phyloP scores from a whole-genome alignment of 306 rosid genomes.

The Begonia loranthoides region DNA sequence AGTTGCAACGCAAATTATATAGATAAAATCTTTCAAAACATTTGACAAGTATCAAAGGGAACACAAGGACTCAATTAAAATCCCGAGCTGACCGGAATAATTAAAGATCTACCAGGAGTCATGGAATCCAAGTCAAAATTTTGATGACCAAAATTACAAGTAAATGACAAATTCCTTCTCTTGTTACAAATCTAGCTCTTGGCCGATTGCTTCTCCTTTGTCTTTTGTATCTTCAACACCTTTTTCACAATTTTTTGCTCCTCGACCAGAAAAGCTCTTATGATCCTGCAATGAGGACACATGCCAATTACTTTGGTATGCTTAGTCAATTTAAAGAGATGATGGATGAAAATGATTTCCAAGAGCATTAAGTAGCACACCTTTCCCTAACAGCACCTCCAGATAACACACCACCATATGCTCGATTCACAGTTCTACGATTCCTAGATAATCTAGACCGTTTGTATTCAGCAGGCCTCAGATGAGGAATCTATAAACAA shows the following conservation, averaged over 20 bases:
- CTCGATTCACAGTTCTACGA: constrained; percentile 69
- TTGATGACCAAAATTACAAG: too few relatives aligned
- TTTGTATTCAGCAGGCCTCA: constrained; percentile 82
- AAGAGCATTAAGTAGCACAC: constrained; percentile 15
- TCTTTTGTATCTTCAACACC: not conserved
- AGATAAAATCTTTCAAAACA: too few relatives aligned
- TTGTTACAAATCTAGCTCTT: not conserved
- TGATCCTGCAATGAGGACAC: not conserved
- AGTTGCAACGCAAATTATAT: too few relatives aligned
- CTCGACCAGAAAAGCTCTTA: not conserved
- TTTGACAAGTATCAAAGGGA: too few relatives aligned
- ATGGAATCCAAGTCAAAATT: too few relatives aligned
- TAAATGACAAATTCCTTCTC: too few relatives aligned
- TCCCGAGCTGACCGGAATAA: too few relatives aligned
- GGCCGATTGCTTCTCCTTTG: not conserved
- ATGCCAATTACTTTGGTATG: too few relatives aligned
- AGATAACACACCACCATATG: constrained; percentile 75
- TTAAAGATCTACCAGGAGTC: too few relatives aligned
- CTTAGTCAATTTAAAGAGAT: too few relatives aligned
- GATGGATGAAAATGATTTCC: too few relatives aligned
- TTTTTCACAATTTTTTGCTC: not conserved
- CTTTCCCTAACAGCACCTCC: constrained; percentile 84
- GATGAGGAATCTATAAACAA: constrained; percentile 58
- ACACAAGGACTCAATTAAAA: too few relatives aligned
- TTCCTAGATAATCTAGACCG: constrained; percentile 68